Evolutionary conservation across 2,329 filamentous ascomycete species (phyloP), one percentile per base, ranked within the genome.

Genomic region (Raffaelea albimanens): DNA sequence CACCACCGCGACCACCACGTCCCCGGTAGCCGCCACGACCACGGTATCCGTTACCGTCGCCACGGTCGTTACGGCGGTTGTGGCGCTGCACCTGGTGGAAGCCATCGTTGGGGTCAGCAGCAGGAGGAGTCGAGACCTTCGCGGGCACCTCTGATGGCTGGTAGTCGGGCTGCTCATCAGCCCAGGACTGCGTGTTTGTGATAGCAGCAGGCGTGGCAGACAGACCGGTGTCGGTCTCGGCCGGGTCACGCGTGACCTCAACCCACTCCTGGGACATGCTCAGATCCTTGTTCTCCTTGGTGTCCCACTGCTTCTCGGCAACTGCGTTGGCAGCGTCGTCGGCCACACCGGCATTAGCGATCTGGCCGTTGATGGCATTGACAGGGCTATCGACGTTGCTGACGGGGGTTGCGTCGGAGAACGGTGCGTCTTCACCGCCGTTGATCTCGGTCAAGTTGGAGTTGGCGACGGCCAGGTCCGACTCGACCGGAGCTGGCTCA

Each of bases 141-240:
- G 67, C 25, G 63, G 55, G 34, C 63, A 63, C 47, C 62, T 54
- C 64, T n/a, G n/a, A n/a, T n/a, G n/a, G n/a, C n/a, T n/a, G n/a
- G n/a, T n/a, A n/a, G 50, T 81, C 78, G 18, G 83, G 78, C 56
- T 85, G 78, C 51, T 93, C 86, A 58, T 95, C 88, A 22, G 87
- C 87, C 87, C 87, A 94, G 58, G 82, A 88, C 60, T 84, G 80
- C 25, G 72, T 71, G 58, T 74, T 73, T 47, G 67, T 61, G 36
- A 68, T 64, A 9, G 69, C 68, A 7, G 78, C 80, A 42, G 80
- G 76, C n/a, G 77, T 80, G 22, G 79, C 78, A 42, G 73, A 67
- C 39, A 79, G 62, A 34, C 78, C 80, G 34, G 74, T 79, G 52
- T 93, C 86, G 5, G 84, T 83, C 71, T 94, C 88, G 45, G 78